These are phyloP conservation scores for Musa beccarii DNA, from an alignment of 176 grass and related monocot genomes.

Conservation along the genomic window DNA sequence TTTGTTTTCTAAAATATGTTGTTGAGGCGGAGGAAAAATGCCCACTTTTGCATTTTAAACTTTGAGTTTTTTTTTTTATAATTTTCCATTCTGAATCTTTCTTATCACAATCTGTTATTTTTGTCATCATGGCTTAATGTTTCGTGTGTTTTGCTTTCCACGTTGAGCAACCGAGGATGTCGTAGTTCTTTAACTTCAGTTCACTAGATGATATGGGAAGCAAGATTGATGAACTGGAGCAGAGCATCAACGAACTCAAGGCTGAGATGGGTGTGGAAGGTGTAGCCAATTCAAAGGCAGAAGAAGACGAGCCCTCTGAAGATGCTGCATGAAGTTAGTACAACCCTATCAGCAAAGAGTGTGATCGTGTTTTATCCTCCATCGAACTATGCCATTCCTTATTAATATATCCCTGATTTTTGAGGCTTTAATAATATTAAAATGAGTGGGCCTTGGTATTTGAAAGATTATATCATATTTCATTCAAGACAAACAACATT, in stretches of 20 bases:
- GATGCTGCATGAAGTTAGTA: constrained; percentile 26
- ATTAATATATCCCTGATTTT: not conserved
- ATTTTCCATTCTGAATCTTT: not conserved
- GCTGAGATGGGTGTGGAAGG: constrained; percentile 57
- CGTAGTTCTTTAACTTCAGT: constrained; percentile 39
- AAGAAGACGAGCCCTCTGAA: constrained; percentile 40
- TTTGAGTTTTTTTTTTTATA: not conserved
- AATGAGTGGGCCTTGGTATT: not conserved
- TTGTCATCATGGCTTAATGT: not conserved
- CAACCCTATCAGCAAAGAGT: not conserved
- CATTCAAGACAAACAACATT: not conserved
- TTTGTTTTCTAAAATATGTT: too few species aligned
- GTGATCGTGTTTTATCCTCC: constrained; percentile 9
- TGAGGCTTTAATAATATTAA: not conserved
- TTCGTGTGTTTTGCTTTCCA: constrained; percentile 1
- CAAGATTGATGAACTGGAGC: constrained; percentile 87
- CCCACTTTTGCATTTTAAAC: not conserved
- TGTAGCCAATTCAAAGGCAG: constrained; percentile 32
- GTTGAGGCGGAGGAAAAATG: not conserved
- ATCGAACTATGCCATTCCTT: not conserved
- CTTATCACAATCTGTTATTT: not conserved
- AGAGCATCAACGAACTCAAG: constrained; percentile 87
- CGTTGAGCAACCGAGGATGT: not conserved
- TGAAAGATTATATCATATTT: not conserved
- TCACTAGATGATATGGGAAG: constrained; percentile 94